These are phyloP conservation scores for Gastrolobium bilobum DNA, from an alignment of 306 rosid species.

Conservation along the genomic window DNA sequence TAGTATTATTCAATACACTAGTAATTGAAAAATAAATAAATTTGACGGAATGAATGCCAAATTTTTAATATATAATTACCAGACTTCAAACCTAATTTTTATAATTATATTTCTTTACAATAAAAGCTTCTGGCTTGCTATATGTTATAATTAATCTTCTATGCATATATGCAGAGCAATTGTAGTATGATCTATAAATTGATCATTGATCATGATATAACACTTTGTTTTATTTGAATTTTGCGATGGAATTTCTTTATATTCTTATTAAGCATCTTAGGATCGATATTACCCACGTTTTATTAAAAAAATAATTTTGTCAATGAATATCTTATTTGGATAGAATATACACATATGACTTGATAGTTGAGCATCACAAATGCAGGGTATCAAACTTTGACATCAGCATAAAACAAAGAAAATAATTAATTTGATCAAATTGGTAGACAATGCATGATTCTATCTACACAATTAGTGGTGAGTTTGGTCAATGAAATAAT, in stretches of 20 bases:
- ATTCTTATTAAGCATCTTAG: not conserved
- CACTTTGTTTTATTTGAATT: slow-evolving; percentile 6
- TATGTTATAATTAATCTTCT: not conserved
- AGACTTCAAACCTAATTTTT: too few relatives aligned
- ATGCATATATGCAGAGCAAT: not conserved
- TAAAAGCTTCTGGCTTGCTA: too few relatives aligned
- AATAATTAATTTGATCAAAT: slow-evolving; percentile 39
- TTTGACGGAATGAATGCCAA: too few relatives aligned
- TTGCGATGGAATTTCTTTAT: not conserved
- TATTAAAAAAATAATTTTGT: slow-evolving; percentile 16
- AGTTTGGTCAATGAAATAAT: slow-evolving; percentile 49
- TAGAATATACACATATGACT: slow-evolving; percentile 44
- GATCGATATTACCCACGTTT: slow-evolving; percentile 9
- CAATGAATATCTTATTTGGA: slow-evolving; percentile 39
- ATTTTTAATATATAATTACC: too few relatives aligned
- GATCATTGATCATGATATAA: not conserved
- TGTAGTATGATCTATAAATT: not conserved
- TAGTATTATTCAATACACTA: too few relatives aligned
- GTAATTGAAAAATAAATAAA: too few relatives aligned
- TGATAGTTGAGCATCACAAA: slow-evolving; percentile 42
- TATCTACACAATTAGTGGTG: slow-evolving; percentile 32
- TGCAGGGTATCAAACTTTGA: slow-evolving; percentile 41
- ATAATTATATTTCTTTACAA: not conserved
- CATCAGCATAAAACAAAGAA: slow-evolving; percentile 43
- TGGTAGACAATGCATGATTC: slow-evolving; percentile 39